Evolutionary conservation across 192 early-diverging fungal genomes (phyloP), one percentile per base, ranked within the genome.

Genomic region (Cladochytrium replicatum): DNA sequence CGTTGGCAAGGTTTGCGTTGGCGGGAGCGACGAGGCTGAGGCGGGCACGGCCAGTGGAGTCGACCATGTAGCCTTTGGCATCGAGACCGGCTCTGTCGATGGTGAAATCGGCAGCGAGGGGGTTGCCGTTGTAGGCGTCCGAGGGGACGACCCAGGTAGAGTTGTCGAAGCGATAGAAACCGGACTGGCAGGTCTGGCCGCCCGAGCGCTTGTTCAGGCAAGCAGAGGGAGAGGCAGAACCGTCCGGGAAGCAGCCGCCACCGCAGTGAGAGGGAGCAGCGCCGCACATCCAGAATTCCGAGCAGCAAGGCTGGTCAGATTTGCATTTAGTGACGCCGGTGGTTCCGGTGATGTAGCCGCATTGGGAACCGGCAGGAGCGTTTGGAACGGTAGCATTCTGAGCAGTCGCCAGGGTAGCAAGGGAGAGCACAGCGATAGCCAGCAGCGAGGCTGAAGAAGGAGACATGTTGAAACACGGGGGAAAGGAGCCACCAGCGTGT

Each of bases 101-200:
- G 41, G 50, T 7, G 46, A 67, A 64, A 42, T 64, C 62, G 24
- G 62, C 62, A 21, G 43, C 41, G 23, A 60, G 24, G 22, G 22
- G 26, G 39, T 64, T 47, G 22, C 62, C 62, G 52, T 64, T 64
- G 44, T 52, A 64, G 8, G 62, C 62, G 21, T 64, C 62, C 6
- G 48, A 22, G 29, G 52, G 52, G 46, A 64, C 52, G 28, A 64
- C 54, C 62, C 62, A 64, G 8, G 60, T 62, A 11, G n/a, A 31
- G 8, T n/a, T 21, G 26, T 30, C 39, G 47, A 62, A 62, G 31
- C 50, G 41, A 42, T 62, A 62, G 13, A 46, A 28, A 8, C 60
- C 60, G 6, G 59, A 63, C 4, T 31, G 24, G 47, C 60, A 62
- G 17, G 37, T 54, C 42, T 62, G 31, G 4, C 21, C 38, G n/a